Conservation (phyloP, 805 yeast species). For the Tanozyma kutaoensis region DNA sequence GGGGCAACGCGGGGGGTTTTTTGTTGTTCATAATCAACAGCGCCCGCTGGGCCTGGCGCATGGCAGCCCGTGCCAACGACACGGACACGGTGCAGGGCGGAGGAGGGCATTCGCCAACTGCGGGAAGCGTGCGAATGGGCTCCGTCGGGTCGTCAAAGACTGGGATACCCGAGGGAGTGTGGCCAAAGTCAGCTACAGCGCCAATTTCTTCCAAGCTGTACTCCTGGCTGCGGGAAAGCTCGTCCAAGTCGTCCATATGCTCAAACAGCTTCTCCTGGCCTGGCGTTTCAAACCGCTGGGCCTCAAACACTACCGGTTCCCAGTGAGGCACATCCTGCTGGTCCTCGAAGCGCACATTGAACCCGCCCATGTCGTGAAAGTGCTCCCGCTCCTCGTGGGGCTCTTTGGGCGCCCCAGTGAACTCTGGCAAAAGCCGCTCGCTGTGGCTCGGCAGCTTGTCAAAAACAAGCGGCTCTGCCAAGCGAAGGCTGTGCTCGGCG, state of each 20-base stretch:
- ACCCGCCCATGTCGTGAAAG: background rate
- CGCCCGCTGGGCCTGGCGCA: no score
- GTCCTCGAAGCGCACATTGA: constrained; percentile 1
- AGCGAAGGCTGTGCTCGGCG: background rate
- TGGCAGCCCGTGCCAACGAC: no score
- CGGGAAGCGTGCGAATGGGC: no score
- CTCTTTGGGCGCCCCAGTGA: constrained; percentile 3
- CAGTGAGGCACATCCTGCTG: constrained; percentile 5
- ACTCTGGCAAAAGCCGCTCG: no score
- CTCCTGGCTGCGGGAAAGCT: background rate
- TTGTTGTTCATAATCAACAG: no score
- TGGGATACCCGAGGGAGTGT: no score
- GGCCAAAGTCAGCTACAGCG: no score
- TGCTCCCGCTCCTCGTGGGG: constrained; percentile 4
- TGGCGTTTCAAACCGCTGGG: background rate
- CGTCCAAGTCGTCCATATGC: background rate
- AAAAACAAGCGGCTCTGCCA: constrained; percentile 8
- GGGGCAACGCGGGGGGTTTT: no score
- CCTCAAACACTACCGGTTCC: constrained; percentile 4
- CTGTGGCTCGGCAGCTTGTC: constrained; percentile 2
- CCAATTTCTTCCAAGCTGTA: background rate
- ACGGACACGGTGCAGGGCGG: no score
- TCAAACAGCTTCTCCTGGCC: background rate
- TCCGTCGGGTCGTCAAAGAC: no score
- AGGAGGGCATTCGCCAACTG: no score